These are phyloP conservation scores for Solidago caesia DNA, from an alignment of 129 eudicot species.

Conservation along the genomic window DNA sequence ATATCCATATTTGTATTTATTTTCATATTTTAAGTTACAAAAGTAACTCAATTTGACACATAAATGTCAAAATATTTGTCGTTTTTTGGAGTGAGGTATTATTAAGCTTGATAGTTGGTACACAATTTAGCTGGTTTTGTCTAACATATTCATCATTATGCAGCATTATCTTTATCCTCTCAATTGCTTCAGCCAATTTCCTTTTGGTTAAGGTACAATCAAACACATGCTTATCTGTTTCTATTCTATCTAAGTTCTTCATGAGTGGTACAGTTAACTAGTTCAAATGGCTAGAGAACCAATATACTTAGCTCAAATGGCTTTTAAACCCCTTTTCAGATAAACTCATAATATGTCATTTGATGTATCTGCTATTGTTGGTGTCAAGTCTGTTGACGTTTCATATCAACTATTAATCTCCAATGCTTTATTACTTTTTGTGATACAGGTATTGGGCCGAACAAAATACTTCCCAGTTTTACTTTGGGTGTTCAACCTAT, in stretches of 20 bases:
- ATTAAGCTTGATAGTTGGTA: constrained; percentile 11
- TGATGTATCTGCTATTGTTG: background rate
- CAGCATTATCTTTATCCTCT: constrained; percentile 67
- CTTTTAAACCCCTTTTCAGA: background rate
- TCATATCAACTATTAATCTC: constrained; percentile 5
- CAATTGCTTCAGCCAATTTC: constrained; percentile 76
- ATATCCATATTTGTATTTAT: background rate
- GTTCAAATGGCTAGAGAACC: no score
- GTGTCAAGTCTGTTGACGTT: background rate
- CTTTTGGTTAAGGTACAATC: constrained; percentile 70
- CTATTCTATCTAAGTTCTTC: background rate
- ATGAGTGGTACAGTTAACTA: no score
- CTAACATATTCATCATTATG: constrained; percentile 38
- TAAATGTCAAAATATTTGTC: background rate
- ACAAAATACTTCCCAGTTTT: constrained; percentile 58
- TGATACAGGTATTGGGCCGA: constrained; percentile 71
- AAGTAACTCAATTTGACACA: constrained; percentile 7
- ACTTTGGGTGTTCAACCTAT: constrained; percentile 76
- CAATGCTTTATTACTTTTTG: constrained; percentile 26
- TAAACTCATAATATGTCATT: constrained; percentile 4
- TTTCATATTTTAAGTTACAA: background rate
- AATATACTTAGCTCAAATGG: background rate
- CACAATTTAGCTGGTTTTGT: constrained; percentile 17
- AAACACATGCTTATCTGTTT: background rate
- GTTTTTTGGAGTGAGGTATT: background rate